These are phyloP conservation scores for Phalaenopsis aphrodite DNA, from an alignment of 106 monocot genomes.

Conservation along the genomic window DNA sequence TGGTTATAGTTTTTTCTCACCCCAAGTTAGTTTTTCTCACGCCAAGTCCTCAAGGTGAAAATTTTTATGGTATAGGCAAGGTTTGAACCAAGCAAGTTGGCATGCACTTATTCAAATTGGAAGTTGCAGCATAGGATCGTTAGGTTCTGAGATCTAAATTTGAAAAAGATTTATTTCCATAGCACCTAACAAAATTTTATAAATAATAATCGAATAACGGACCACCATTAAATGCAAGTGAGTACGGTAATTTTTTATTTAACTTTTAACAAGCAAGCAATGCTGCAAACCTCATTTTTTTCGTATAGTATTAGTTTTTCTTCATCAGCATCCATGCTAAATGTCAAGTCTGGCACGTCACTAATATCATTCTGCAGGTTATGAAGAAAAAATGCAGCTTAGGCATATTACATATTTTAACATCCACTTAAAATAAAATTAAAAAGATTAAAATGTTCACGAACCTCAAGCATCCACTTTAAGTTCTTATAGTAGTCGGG, in stretches of 20 bases:
- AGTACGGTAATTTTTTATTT: neutral
- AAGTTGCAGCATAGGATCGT: neutral
- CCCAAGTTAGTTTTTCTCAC: too few species aligned
- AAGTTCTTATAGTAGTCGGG: constrained; percentile 86
- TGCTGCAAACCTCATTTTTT: constrained; percentile 47
- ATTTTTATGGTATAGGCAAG: too few species aligned
- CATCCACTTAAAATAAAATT: neutral
- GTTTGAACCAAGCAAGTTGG: neutral
- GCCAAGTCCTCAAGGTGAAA: too few species aligned
- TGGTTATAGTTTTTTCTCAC: too few species aligned
- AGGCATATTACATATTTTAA: neutral
- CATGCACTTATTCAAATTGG: neutral
- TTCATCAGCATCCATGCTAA: constrained; percentile 87
- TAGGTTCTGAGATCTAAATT: too few species aligned
- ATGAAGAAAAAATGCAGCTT: constrained; percentile 5
- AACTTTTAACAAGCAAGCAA: neutral
- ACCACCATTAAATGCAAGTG: neutral
- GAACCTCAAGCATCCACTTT: constrained; percentile 89
- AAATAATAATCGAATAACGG: neutral
- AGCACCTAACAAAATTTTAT: neutral
- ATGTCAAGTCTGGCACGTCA: constrained; percentile 61
- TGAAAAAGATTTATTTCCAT: too few species aligned
- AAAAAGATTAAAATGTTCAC: neutral
- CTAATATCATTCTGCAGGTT: constrained; percentile 66
- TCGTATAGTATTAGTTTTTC: constrained; percentile 79